Conservation (phyloP, 345 rosid species). For the Hirschfeldia incana region DNA sequence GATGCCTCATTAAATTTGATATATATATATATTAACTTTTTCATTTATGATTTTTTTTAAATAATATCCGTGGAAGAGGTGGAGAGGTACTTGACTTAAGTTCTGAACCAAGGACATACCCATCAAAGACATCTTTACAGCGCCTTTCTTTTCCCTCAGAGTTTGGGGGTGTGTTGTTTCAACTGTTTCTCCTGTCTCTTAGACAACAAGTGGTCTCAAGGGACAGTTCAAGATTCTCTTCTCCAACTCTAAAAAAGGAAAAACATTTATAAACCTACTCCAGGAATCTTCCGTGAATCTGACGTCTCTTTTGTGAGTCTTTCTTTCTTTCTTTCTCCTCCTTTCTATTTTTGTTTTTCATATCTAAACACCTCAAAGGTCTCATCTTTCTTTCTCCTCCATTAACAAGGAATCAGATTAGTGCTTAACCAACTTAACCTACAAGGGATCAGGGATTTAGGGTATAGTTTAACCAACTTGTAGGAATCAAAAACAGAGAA, state of each 20-base stretch:
- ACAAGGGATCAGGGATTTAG: constrained; percentile 33
- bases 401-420: constrained; percentile 26
- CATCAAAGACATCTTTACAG: constrained; percentile 43
- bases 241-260: constrained; percentile 5
- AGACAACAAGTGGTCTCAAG: constrained; percentile 24
- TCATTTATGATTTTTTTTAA: too few relatives aligned
- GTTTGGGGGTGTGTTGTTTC: constrained; percentile 32
- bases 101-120: constrained; percentile 30
- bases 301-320: constrained; percentile 37
- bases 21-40: too few relatives aligned
- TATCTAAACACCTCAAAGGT: constrained; percentile 12
- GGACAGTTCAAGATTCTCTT: constrained; percentile 33
- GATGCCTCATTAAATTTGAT: constrained; percentile 9
- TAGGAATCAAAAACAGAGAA: constrained; percentile 34
- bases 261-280: constrained; percentile 32
- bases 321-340: not conserved
- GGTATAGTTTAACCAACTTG: constrained; percentile 39
- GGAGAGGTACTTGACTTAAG: constrained; percentile 8
- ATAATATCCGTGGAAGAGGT: constrained; percentile 17
- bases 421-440: constrained; percentile 32
- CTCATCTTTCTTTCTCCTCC: not conserved
- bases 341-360: not conserved
- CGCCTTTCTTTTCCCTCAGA: constrained; percentile 35
- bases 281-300: constrained; percentile 52
- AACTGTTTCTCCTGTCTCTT: constrained; percentile 42